A percentile compares a stretch with the other conserved stretches of the same genome.
Conservation (phyloP, 2,329 filamentous ascomycete genomes). For the Exophiala sideris region DNA sequence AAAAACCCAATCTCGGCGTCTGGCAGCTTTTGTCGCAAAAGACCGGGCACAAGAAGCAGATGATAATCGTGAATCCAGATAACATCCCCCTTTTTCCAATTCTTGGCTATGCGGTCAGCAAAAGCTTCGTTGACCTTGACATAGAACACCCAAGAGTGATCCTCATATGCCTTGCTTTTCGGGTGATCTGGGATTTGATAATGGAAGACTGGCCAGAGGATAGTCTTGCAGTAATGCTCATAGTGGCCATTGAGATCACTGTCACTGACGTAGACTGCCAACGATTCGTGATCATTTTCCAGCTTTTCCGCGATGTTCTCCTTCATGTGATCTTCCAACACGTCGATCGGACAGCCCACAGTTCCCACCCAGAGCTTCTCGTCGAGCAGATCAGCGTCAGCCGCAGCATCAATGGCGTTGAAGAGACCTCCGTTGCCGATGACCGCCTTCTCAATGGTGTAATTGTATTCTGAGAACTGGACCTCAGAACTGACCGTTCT, state of each 20-base stretch:
- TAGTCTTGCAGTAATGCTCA: slow-evolving; percentile 94
- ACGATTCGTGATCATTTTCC: slow-evolving; percentile 74
- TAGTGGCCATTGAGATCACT: slow-evolving; percentile 95
- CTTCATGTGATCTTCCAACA: slow-evolving; percentile 70
- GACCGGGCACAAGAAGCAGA: slow-evolving; percentile 78
- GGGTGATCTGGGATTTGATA: slow-evolving; percentile 97
- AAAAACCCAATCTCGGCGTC: slow-evolving; percentile 97
- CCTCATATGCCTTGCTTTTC: slow-evolving; percentile 96
- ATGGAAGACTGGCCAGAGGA: slow-evolving; percentile 96
- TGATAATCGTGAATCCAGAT: slow-evolving; percentile 98
- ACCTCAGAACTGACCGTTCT: slow-evolving; percentile 60
- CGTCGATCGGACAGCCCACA: slow-evolving; percentile 89
- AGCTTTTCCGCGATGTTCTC: slow-evolving; percentile 79
- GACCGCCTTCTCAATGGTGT: slow-evolving; percentile 78
- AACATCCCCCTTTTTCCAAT: slow-evolving; percentile 89
- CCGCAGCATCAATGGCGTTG: slow-evolving; percentile 79
- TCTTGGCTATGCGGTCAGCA: slow-evolving; percentile 81
- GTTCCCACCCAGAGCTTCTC: slow-evolving; percentile 91
- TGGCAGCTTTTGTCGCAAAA: slow-evolving; percentile 80
- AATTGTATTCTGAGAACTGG: slow-evolving; percentile 73
- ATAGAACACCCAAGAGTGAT: slow-evolving; percentile 95
- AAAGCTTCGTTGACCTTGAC: slow-evolving; percentile 90
- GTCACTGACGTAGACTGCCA: slow-evolving; percentile 70
- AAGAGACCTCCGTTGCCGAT: slow-evolving; percentile 90
- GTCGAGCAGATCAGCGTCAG: slow-evolving; percentile 63